phyloP scores from a whole-genome alignment of 75 land plant genomes.

The Picea sitchensis region DNA sequence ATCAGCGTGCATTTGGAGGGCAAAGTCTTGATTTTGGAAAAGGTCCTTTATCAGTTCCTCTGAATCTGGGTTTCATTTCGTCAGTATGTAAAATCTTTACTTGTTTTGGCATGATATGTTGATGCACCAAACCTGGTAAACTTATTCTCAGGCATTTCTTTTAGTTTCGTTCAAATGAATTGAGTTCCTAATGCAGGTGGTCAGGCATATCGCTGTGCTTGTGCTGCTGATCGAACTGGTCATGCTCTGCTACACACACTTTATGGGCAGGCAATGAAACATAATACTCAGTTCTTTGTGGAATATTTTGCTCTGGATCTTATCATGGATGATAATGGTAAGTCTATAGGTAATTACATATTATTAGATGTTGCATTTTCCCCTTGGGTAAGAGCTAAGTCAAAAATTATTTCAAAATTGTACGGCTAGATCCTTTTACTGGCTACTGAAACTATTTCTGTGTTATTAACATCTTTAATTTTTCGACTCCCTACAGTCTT shows the following conservation, averaged over 20 bases:
- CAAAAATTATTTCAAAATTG: not conserved
- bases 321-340: constrained; percentile 82
- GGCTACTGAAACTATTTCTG: not conserved
- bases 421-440: not conserved
- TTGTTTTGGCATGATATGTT: not conserved
- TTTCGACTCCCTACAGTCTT: no score
- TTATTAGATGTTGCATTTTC: not conserved
- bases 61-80: not conserved
- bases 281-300: constrained; percentile 98
- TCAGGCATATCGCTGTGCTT: constrained; percentile 99
- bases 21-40: constrained; percentile 96
- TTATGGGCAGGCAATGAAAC: constrained; percentile 98
- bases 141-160: not conserved
- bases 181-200: constrained; percentile 61
- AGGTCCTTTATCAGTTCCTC: constrained; percentile 39
- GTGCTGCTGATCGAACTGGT: constrained; percentile 99
- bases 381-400: not conserved
- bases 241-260: constrained; percentile 94
- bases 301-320: constrained; percentile 98
- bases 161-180: not conserved
- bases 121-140: not conserved
- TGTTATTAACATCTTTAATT: constrained; percentile 15
- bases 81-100: not conserved
- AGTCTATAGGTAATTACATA: not conserved
- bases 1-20: constrained; percentile 99